Evolutionary conservation across 2,329 filamentous ascomycete genomes (phyloP), one percentile per base, ranked within the genome.

Genomic region (Cladosporium sp.): DNA sequence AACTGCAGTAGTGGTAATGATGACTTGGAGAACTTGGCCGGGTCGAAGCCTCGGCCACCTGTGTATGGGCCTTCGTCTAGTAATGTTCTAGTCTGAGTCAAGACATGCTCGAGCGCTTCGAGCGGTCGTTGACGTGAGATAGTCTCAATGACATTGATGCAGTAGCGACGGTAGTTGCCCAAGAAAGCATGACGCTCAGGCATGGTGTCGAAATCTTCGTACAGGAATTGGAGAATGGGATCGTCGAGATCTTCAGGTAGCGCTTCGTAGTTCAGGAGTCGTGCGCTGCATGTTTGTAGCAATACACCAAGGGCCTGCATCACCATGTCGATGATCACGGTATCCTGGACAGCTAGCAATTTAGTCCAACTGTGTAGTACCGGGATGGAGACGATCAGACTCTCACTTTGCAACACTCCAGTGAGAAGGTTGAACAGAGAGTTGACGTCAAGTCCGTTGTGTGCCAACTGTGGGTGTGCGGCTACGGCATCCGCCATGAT

Each of bases 101-200:
- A 85, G 60, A 98, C 93, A 77, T 97, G 91, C 48, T 88, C 86
- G 69, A 98, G 88, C 0, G 94, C 94, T 67, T 97, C 93, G 59
- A 91, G 86, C 2, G 93, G 88, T 71, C 92, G 91, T 70, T 91
- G 86, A 69, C 91, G 86, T 25, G 96, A 92, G 68, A 98, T 92
- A 18, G 86, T 86, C 78, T 98, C 94, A 64, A 99, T 92, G 28
- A 97, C 86, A 66, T 91, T 89, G 3, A 89, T 88, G 76, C 93
- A 95, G 74, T 97, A 98, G 66, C 95, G 87, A 46, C 95, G 86
- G 77, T 99, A 99, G 74, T 99, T 98, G 4, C 94, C 93, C 13
- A 98, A 84, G 76, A 99, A 99, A 0, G 93, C 92, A 78, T 99
- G 95, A 26, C 93, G 87, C 76, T 99, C 95, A 0, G 95, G 95